Evolutionary conservation across 2,329 filamentous ascomycete genomes (phyloP), one percentile per base, ranked within the genome.

Genomic region (Talaromyces sp.): DNA sequence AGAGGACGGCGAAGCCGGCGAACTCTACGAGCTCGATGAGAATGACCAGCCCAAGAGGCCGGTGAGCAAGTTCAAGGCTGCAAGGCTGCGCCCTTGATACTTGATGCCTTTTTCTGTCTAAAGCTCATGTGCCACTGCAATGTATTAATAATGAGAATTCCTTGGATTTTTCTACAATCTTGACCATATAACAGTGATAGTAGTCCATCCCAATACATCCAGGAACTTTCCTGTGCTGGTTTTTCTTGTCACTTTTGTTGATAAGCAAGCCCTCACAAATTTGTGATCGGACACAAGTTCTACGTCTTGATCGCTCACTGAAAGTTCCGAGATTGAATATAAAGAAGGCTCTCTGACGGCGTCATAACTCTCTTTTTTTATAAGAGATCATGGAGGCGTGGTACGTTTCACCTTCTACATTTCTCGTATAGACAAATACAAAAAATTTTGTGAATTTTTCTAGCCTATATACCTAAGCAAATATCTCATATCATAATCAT

Each of bases 1-100:
- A 62, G 87, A 92, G 67, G 85, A 90, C 62, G 87, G 91, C 63
- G 81, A 85, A 58, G 84, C 82, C 53, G 84, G 82, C 53, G 79
- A 92, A 52, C 81, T 84, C 28, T 84, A 88, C 55, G 85, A 86
- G 52, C 84, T 68, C 58, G 65, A 71, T 15, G 61, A 63, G 15
- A 63, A 63, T 54, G 69, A 65, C 11, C 65, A 68, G 19, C 65
- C 72, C 27, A 70, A 69, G 4, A 73, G 69, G 62, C 76, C 73
- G 33, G 70, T 80, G 55, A 82, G 80, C 70, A 74, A 77, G 58
- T 82, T 82, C 69, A 79, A 74, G 63, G 78, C 80, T 63, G 78
- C 80, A 17, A 73, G 78, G 28, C 71, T 80, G 67, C 74, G 70
- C 54, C 70, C 71, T 62, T 57, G 54, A 54, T 42, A 15, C 42